phyloP scores from a whole-genome alignment of 78 protist species.

The Speleostelium caveatum region DNA sequence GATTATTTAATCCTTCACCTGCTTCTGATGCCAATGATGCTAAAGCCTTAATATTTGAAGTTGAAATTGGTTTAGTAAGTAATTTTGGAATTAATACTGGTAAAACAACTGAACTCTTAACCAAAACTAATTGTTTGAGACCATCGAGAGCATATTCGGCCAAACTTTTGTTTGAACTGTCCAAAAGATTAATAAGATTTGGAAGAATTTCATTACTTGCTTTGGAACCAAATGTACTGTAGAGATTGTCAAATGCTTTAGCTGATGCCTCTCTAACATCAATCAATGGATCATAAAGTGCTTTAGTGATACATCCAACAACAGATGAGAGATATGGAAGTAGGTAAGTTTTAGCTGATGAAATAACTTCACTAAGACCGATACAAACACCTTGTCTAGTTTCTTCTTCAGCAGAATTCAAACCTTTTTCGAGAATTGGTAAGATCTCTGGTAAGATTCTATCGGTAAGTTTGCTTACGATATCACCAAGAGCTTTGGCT shows the following conservation, averaged over 20 bases:
- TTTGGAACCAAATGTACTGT: constrained; percentile 58
- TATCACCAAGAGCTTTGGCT: constrained; percentile 92
- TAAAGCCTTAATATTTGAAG: constrained; percentile 81
- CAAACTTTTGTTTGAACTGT: neutral
- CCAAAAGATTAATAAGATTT: constrained; percentile 51
- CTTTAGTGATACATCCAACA: constrained; percentile 81
- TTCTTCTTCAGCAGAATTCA: constrained; percentile 29
- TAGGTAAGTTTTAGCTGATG: constrained; percentile 69
- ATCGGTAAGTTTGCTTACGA: constrained; percentile 91
- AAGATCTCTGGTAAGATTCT: constrained; percentile 87
- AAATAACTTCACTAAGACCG: constrained; percentile 92
- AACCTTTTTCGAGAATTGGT: constrained; percentile 85
- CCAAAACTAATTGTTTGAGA: constrained; percentile 82
- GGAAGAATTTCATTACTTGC: constrained; percentile 89
- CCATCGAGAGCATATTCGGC: constrained; percentile 82
- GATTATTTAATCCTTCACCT: constrained; percentile 77
- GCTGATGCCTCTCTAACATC: constrained; percentile 91
- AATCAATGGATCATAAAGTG: constrained; percentile 88
- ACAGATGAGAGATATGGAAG: constrained; percentile 56
- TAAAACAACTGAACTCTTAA: constrained; percentile 74
- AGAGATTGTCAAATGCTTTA: constrained; percentile 80
- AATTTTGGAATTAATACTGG: constrained; percentile 88
- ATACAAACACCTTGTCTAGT: constrained; percentile 91
- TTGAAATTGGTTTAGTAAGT: constrained; percentile 77
- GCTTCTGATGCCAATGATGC: constrained; percentile 79